phyloP scores from a whole-genome alignment of 1,284 basidiomycete genomes.

The Heterobasidion occidentale region DNA sequence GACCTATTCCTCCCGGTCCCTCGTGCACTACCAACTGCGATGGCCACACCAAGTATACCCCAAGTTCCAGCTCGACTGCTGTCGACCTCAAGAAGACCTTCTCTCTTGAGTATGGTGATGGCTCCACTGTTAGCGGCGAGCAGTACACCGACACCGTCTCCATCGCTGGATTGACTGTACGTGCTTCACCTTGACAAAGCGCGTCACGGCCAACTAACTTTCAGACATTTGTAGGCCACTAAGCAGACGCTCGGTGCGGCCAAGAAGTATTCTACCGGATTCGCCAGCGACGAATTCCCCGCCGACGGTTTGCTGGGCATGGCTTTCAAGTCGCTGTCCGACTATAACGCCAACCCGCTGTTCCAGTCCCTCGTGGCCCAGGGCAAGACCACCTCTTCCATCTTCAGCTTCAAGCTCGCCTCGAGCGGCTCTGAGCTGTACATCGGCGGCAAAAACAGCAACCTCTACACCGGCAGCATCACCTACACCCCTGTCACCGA shows the following conservation, averaged over 20 bases:
- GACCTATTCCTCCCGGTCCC: constrained; percentile 17
- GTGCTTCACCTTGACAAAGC: not conserved
- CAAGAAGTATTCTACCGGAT: constrained; percentile 18
- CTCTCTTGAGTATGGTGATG: constrained; percentile 44
- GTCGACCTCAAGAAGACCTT: constrained; percentile 27
- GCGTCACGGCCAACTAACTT: constrained; percentile 5
- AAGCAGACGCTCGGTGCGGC: constrained; percentile 23
- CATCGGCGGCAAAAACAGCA: constrained; percentile 27
- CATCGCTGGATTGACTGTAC: constrained; percentile 21
- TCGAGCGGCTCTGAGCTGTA: constrained; percentile 24
- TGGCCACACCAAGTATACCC: constrained; percentile 24
- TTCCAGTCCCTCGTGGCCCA: constrained; percentile 24
- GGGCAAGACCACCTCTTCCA: constrained; percentile 20
- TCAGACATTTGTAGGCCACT: constrained; percentile 11
- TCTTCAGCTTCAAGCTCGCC: constrained; percentile 37
- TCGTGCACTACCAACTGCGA: constrained; percentile 20
- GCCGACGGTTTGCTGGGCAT: constrained; percentile 22
- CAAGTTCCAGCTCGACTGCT: constrained; percentile 27
- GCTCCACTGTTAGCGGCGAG: constrained; percentile 39
- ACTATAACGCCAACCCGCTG: constrained; percentile 19
- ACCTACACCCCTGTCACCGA: constrained; percentile 16
- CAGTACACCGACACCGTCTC: constrained; percentile 43
- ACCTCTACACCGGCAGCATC: constrained; percentile 13
- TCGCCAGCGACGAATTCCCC: constrained; percentile 13
- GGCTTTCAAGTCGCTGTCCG: constrained; percentile 23